Percentiles rank a stretch among this genome's conserved stretches.
phyloP scores from a whole-genome alignment of 441 rosid species.

The Jatropha podagrica region DNA sequence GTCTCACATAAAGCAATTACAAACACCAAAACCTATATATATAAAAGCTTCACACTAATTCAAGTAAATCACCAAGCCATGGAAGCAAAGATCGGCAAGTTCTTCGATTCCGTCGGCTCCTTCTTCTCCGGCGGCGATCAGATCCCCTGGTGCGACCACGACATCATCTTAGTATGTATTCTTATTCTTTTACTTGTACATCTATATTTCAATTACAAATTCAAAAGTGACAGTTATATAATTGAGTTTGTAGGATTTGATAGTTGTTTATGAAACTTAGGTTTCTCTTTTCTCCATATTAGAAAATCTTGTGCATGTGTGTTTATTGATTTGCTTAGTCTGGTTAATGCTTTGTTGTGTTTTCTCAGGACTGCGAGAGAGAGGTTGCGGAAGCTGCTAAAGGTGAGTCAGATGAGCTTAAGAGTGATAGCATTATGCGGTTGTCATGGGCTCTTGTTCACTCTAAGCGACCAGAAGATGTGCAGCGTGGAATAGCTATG shows the following conservation, averaged over 20 bases:
- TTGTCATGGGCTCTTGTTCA: conserved; percentile 98
- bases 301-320: too few relatives aligned
- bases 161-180: conserved; percentile 56
- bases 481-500: conserved; percentile 93
- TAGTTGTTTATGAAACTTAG: too few relatives aligned
- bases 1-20: neutral
- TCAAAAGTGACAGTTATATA: neutral
- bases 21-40: neutral
- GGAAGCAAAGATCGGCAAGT: conserved; percentile 50
- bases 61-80: conserved; percentile 11
- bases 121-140: conserved; percentile 83
- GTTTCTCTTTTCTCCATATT: too few relatives aligned
- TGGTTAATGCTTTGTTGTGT: neutral
- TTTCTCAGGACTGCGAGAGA: conserved; percentile 73
- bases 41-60: neutral
- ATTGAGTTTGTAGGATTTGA: too few relatives aligned
- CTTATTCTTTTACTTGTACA: neutral
- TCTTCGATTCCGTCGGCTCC: conserved; percentile 68
- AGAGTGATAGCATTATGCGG: conserved; percentile 71
- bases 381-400: conserved; percentile 61
- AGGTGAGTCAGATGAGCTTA: conserved; percentile 48
- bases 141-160: conserved; percentile 91
- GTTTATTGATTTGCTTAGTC: neutral
- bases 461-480: conserved; percentile 71
- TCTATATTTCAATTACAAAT: neutral